Evolutionary conservation across 805 yeast species (phyloP), one percentile per base, ranked within the genome.

Genomic region (Wickerhamiella australiensis): DNA sequence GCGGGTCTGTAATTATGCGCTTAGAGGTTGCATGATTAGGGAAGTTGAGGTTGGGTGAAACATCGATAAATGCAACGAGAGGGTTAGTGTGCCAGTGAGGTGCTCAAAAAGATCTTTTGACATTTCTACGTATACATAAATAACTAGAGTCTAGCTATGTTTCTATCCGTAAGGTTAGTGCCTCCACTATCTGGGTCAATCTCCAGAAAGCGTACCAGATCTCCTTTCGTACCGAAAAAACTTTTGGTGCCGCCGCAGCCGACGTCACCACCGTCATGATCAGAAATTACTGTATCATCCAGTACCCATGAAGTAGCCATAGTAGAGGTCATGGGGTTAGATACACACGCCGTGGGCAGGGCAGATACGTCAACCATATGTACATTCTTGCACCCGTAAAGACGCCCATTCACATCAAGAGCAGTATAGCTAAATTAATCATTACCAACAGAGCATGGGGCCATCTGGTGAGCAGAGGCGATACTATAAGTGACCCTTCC

Each of bases 391-490:
- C 74, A 67, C 54, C 74, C 78, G 57, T 64, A 73, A 13, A 74
- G 65, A 41, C 65, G 68, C 13, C 78, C 78, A 11, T 60, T 61
- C 4, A 53, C 56, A 50, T 71, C 73, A 40, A 68, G 67, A 6
- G 77, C 76, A 2, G 75, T 73, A 45, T 67, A 55, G 12, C 51
- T 43, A 12, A 77, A 71, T 5, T 77, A 76, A 35, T 47, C 33
- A 26, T 40, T 35, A 46, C 56, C 49, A 68, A 74, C 72, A 46
- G 78, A 65, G 59, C 78, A 73, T 8, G 72, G 56, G 40, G 72
- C 65, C 78, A 75, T 74, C 59, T 75, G 79, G 59, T 75, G 78
- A n/a, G 79, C 79, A 1, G 71, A 63, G 11, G 77, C 78, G 50
- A 64, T 61, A 2, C 59, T 42, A 4, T 66, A 53, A 4, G 67